Percentiles rank a stretch among this genome's conserved stretches.
phyloP scores from a whole-genome alignment of 371 early-diverging fungal species.

The Chytridium lagenaria region DNA sequence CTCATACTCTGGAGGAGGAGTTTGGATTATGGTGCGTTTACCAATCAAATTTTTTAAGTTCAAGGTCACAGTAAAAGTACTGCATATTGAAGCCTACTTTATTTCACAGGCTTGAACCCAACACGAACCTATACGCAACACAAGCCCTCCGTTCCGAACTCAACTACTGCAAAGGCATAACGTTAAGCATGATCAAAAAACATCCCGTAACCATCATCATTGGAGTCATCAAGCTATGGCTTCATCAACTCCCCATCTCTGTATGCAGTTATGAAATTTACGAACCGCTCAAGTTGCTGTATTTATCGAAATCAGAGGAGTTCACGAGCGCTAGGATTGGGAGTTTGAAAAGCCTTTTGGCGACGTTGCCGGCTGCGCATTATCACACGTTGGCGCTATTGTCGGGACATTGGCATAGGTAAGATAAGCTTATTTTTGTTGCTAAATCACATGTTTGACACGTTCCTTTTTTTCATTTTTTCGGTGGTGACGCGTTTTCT shows the following conservation, averaged over 20 bases:
- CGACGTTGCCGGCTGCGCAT: constrained; percentile 43
- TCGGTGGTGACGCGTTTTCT: neutral
- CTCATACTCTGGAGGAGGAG: constrained; percentile 22
- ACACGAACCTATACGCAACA: constrained; percentile 21
- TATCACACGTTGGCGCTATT: constrained; percentile 38
- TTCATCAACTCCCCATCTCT: constrained; percentile 38
- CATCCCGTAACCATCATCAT: constrained; percentile 35
- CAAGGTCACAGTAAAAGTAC: no score
- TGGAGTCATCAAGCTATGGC: constrained; percentile 45
- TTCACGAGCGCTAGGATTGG: constrained; percentile 31
- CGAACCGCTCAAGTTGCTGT: constrained; percentile 53
- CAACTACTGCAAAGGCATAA: constrained; percentile 22
- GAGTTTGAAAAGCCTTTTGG: constrained; percentile 42
- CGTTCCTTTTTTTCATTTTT: neutral
- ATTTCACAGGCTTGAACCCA: constrained; percentile 34
- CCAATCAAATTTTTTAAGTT: no score
- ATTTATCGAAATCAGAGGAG: constrained; percentile 52
- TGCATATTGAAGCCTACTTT: neutral
- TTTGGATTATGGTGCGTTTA: constrained; percentile 33
- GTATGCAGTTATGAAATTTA: constrained; percentile 47
- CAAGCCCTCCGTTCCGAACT: constrained; percentile 36
- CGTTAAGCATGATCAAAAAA: constrained; percentile 16
- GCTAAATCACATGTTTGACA: no score
- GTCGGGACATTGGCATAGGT: constrained; percentile 36
- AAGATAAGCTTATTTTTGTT: no score